Base-by-base conservation (phyloP, 202 grass and related monocot species). In the Saccharum hybrid region DNA sequence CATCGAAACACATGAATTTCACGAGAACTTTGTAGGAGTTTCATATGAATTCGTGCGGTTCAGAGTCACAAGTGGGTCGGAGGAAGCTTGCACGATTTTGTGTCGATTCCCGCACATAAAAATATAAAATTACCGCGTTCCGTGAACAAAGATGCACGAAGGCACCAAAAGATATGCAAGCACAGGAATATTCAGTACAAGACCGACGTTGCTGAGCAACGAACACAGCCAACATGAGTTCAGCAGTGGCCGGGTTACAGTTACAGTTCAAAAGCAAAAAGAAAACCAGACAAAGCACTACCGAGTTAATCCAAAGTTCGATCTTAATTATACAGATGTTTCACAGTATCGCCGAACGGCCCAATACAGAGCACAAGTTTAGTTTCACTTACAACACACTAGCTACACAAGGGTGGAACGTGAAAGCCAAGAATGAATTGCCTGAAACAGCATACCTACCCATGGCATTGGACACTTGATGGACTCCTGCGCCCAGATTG, bases 391-490 rank as follows among this genome's bases (percentile, higher is more conserved):
- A 59, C 81, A n/a, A 69, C 28, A 76, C 36, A 76, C 60, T 6
- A 74, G 22, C 22, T 74, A 76, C 77, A 86, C 40, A 74, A 40
- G 71, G 71, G 75, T 18, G 63, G 64, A 81, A 84, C 36, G 71
- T 75, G 76, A 79, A 91, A 94, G 94, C 94, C 94, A 97, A 97
- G 91, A 97, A 97, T 97, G 94, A 97, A 86, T 94, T 97, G 94
- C 94, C 94, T 91, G 84, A 86, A 88, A 79, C 91, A 94, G 76
- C 84, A 79, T 84, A 88, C 66, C 85, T 75, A 39, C 75, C 86
- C 87, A 63, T 23, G 45, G 59, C 90, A 87, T 67, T 23, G 72
- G 75, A 80, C 89, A 76, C 43, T 49, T 10, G 28, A 78, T 42
- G 65, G 68, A 56, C 38, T 73, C 63, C 31, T 83, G 61, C 45